Evolutionary conservation across 164 flowering plant genomes (phyloP).

Genomic region (Sextonia rubra): DNA sequence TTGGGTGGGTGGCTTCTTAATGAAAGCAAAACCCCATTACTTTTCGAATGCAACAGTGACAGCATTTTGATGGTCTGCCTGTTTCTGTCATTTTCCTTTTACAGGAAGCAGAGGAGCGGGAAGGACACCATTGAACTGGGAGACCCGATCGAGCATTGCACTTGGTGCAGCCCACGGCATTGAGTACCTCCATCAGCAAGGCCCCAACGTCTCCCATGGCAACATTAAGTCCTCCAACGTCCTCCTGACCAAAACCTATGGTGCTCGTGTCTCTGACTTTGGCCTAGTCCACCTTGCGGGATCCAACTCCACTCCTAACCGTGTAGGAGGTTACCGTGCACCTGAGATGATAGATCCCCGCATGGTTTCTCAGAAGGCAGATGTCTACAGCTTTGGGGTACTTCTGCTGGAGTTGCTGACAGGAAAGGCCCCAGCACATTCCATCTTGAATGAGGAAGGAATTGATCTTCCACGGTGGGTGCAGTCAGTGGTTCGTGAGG

Average conservation of each 20-base stretch:
- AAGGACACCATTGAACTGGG: conserved; percentile 87
- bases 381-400: conserved; percentile 88
- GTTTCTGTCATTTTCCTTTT: not conserved
- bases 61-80: not conserved
- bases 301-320: conserved; percentile 55
- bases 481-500: conserved; percentile 74
- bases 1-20: too few relatives aligned
- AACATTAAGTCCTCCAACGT: conserved; percentile 89
- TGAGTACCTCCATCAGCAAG: conserved; percentile 58
- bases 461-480: conserved; percentile 96
- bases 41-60: too few relatives aligned
- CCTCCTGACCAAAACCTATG: conserved; percentile 61
- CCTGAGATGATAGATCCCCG: conserved; percentile 81
- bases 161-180: conserved; percentile 82
- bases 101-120: conserved; percentile 76
- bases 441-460: conserved; percentile 70
- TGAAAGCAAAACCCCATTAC: too few relatives aligned
- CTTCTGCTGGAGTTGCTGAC: conserved; percentile 77
- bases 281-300: conserved; percentile 69
- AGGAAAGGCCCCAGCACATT: conserved; percentile 77
- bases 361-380: conserved; percentile 77
- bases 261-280: conserved; percentile 75
- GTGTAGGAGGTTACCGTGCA: conserved; percentile 81
- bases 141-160: conserved; percentile 66
- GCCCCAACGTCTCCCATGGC: conserved; percentile 64